Conservation (phyloP, 176 grass and related monocot species). For the Rhynchospora tenuis region DNA sequence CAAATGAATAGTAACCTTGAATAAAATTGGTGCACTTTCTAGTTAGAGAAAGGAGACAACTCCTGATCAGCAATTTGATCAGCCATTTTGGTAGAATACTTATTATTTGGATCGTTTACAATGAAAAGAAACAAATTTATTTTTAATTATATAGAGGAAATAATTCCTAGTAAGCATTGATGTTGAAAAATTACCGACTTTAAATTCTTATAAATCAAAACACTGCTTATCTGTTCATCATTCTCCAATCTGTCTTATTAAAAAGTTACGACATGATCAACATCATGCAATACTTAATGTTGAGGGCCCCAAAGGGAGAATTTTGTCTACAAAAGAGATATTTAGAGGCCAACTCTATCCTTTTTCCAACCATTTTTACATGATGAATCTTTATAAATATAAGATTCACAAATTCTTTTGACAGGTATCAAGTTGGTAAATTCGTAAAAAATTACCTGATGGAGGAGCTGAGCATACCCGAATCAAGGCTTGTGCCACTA, state of each 20-base stretch:
- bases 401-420: not conserved
- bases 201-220: not conserved
- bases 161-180: too few relatives aligned
- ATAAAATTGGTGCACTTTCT: not conserved
- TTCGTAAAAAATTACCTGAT: conserved; percentile 71
- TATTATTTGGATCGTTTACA: too few relatives aligned
- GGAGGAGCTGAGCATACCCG: conserved; percentile 51
- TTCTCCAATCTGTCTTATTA: not conserved
- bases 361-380: not conserved
- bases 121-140: too few relatives aligned
- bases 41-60: too few relatives aligned
- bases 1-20: not conserved
- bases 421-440: conserved; percentile 58
- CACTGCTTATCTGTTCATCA: not conserved
- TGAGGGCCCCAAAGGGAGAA: not conserved
- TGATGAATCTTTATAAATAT: not conserved
- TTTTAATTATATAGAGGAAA: too few relatives aligned
- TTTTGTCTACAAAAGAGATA: not conserved
- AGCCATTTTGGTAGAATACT: too few relatives aligned
- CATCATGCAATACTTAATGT: not conserved
- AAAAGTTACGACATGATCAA: not conserved
- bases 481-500: conserved; percentile 53
- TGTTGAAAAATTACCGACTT: not conserved
- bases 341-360: not conserved
- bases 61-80: too few relatives aligned